Evolutionary conservation across 2,329 filamentous ascomycete genomes (phyloP).

Genomic region (Grosmannia clavigera): DNA sequence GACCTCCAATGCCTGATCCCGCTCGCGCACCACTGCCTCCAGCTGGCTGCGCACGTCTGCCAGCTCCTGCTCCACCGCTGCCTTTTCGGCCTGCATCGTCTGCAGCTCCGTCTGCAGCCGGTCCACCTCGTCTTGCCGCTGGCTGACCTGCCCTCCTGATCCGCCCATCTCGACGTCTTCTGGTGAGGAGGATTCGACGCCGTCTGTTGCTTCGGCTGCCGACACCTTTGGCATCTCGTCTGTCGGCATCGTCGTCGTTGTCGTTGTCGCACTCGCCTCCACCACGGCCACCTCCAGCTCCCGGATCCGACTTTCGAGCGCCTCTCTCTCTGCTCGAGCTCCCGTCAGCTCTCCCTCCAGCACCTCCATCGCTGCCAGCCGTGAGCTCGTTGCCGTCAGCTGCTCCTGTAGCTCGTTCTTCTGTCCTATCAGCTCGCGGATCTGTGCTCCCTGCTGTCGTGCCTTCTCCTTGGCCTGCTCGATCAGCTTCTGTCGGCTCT

Average conservation of each 20-base stretch:
- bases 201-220: background rate
- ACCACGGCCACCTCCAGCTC: no score
- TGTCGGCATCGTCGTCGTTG: conserved; percentile 2
- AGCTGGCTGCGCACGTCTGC: conserved; percentile 45
- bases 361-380: conserved; percentile 18
- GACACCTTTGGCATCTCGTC: background rate
- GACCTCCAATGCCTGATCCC: conserved; percentile 35
- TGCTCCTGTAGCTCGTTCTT: conserved; percentile 39
- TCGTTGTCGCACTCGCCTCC: background rate
- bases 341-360: conserved; percentile 42
- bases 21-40: conserved; percentile 46
- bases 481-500: conserved; percentile 39
- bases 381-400: conserved; percentile 30
- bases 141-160: conserved; percentile 32
- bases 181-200: background rate
- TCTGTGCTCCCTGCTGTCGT: conserved; percentile 37
- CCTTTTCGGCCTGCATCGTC: conserved; percentile 53
- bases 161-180: background rate
- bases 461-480: conserved; percentile 53
- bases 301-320: background rate
- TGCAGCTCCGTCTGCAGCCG: conserved; percentile 50
- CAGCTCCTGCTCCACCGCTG: conserved; percentile 52
- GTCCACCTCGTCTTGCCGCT: conserved; percentile 37
- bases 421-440: conserved; percentile 40
- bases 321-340: conserved; percentile 24